Conservation (phyloP, 1,284 basidiomycete species). For the Chiua sp. region DNA sequence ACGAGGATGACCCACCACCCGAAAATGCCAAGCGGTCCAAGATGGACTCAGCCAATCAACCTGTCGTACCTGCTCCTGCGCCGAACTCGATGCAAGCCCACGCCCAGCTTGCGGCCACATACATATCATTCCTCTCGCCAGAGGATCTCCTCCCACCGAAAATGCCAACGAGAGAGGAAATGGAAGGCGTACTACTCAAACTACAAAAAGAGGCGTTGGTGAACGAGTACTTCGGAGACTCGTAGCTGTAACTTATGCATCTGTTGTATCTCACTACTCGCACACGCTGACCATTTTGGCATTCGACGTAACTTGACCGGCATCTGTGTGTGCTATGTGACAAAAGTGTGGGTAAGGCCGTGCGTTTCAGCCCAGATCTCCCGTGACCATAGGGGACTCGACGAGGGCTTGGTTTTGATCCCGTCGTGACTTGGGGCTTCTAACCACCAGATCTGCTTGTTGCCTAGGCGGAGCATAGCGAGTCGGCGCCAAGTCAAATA, state of each 20-base stretch:
- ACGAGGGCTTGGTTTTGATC: slow-evolving; percentile 23
- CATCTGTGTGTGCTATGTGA: not conserved
- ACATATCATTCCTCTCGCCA: too few species aligned
- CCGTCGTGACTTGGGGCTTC: slow-evolving; percentile 44
- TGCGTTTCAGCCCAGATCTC: slow-evolving; percentile 17
- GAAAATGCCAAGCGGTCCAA: too few species aligned
- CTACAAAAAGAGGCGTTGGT: slow-evolving; percentile 85
- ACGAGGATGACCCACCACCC: too few species aligned
- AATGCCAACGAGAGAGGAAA: too few species aligned
- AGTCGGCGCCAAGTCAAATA: slow-evolving; percentile 6
- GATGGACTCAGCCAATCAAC: too few species aligned
- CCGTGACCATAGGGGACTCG: slow-evolving; percentile 20
- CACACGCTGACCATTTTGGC: not conserved
- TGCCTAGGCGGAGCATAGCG: slow-evolving; percentile 50
- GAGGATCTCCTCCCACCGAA: too few species aligned
- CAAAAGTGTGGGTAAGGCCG: not conserved
- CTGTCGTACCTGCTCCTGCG: too few species aligned
- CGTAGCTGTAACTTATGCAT: slow-evolving; percentile 22
- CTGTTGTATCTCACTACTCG: slow-evolving; percentile 8
- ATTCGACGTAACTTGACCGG: not conserved
- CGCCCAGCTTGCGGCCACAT: too few species aligned
- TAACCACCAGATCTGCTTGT: slow-evolving; percentile 68
- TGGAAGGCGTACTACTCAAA: not conserved
- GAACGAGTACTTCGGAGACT: slow-evolving; percentile 73
- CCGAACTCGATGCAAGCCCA: too few species aligned